These are phyloP conservation scores for Penicillium sp. DNA, from an alignment of 2,329 filamentous ascomycete genomes.

Conservation along the genomic window DNA sequence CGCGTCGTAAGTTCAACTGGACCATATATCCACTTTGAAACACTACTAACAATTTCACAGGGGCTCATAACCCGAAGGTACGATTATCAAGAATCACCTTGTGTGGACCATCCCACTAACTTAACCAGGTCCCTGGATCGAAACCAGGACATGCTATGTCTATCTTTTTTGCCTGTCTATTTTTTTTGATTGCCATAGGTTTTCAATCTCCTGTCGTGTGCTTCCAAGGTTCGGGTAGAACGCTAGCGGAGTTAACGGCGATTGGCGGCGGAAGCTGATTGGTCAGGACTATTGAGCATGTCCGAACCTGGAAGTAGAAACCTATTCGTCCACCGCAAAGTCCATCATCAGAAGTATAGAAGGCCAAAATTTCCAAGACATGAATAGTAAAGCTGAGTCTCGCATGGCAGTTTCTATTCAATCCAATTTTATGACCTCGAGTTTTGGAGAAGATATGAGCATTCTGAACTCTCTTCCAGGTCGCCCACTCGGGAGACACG, in stretches of 20 bases:
- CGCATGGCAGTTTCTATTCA: neutral
- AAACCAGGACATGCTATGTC: neutral
- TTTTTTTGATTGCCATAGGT: too few species aligned
- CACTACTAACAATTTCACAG: too few species aligned
- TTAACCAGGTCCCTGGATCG: neutral
- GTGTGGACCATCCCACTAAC: neutral
- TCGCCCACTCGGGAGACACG: slow-evolving; percentile 29
- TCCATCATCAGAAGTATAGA: neutral
- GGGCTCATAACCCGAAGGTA: neutral
- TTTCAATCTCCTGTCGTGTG: too few species aligned
- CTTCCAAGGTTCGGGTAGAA: too few species aligned
- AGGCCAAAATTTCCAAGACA: neutral
- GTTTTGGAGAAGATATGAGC: neutral
- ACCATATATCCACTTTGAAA: too few species aligned
- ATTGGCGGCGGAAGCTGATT: neutral
- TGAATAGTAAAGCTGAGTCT: neutral
- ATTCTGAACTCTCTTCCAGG: neutral
- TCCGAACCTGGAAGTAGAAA: neutral
- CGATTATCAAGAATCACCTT: too few species aligned
- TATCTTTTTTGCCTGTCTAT: neutral
- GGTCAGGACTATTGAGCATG: neutral
- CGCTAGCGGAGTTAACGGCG: neutral
- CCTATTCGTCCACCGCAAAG: neutral
- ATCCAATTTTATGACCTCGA: neutral
- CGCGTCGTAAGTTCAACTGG: neutral